Percentiles rank a stretch among this genome's conserved stretches.
Evolutionary conservation across 1,139 yeast species (phyloP).

Genomic region (Tardiomyces depauwii): DNA sequence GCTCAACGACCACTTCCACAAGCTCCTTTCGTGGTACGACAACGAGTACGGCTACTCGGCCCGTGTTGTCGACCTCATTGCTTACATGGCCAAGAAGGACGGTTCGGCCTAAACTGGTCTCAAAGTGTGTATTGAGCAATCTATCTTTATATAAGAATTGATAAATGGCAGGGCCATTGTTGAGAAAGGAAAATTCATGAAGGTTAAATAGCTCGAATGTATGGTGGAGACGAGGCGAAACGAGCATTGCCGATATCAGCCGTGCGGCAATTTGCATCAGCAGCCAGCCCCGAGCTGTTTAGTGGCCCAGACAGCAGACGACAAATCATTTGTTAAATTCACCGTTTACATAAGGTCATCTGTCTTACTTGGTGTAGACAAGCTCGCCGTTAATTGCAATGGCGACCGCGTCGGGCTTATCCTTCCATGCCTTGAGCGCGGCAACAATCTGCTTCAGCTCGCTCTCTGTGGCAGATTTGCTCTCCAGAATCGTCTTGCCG

Average conservation of each 20-base stretch:
- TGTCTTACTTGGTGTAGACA: conserved; percentile 10
- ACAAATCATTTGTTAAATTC: too few relatives aligned
- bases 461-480: conserved; percentile 8
- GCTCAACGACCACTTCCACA: conserved; percentile 72
- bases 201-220: too few relatives aligned
- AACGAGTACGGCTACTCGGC: conserved; percentile 88
- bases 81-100: conserved; percentile 51
- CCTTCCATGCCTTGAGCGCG: conserved; percentile 15
- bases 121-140: too few relatives aligned
- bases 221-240: too few relatives aligned
- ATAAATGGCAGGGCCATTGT: conserved; percentile 1
- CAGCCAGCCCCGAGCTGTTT: too few relatives aligned
- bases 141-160: too few relatives aligned
- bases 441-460: conserved; percentile 10
- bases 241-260: too few relatives aligned
- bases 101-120: conserved; percentile 9
- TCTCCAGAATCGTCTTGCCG: neutral
- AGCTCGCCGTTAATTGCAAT: conserved; percentile 13
- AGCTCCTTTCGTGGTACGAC: conserved; percentile 84
- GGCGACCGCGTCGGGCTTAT: conserved; percentile 12
- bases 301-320: too few relatives aligned
- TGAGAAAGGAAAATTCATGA: neutral
- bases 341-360: too few relatives aligned
- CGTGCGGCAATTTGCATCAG: too few relatives aligned
- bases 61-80: conserved; percentile 79